A percentile compares a stretch with the other conserved stretches of the same genome.
Conservation (phyloP, 768 basidiomycete species). For the Boletus rubescentipes region DNA sequence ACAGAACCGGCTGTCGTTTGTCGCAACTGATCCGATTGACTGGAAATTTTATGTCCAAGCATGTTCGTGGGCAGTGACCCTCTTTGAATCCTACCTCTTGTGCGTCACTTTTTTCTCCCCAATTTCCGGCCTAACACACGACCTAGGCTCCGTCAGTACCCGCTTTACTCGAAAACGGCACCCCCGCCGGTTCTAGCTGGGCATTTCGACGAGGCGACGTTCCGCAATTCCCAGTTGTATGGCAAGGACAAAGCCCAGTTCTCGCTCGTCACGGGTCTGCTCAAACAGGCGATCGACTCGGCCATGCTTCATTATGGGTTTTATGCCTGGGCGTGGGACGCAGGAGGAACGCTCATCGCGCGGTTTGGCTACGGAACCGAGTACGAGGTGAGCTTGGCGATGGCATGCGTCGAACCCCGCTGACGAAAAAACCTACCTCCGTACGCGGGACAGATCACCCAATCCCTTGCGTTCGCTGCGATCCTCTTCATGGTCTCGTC, state of each 20-base stretch:
- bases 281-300: conserved; percentile 71
- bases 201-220: conserved; percentile 69
- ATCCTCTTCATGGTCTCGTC: conserved; percentile 65
- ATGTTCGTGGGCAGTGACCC: conserved; percentile 74
- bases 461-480: conserved; percentile 77
- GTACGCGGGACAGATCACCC: conserved; percentile 46
- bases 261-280: conserved; percentile 69
- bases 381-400: conserved; percentile 56
- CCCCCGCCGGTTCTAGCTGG: conserved; percentile 69
- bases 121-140: not conserved
- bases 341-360: conserved; percentile 52
- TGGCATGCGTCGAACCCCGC: not conserved
- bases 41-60: conserved; percentile 82
- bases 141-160: conserved; percentile 70
- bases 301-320: conserved; percentile 70
- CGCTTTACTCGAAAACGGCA: conserved; percentile 71
- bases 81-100: conserved; percentile 88
- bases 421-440: too few species aligned
- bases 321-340: conserved; percentile 80
- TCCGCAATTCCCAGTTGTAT: conserved; percentile 89
- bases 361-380: conserved; percentile 62
- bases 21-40: conserved; percentile 67
- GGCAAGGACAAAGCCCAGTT: conserved; percentile 89
- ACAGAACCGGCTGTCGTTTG: conserved; percentile 67
- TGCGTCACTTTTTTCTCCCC: conserved; percentile 39